These are phyloP conservation scores for Vicia villosa DNA, from an alignment of 306 rosid species.

Conservation along the genomic window DNA sequence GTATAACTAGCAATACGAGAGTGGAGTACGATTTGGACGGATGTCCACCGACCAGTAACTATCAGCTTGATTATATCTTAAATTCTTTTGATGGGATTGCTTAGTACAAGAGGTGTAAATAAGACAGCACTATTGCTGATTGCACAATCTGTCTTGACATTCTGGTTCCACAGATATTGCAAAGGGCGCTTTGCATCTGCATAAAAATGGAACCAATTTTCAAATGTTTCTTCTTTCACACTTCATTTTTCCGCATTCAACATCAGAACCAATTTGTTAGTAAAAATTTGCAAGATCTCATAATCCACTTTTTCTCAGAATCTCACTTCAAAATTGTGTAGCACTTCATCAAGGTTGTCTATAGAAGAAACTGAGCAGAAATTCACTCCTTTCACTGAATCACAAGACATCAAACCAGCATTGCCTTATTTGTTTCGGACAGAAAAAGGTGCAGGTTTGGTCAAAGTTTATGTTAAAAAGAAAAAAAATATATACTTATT, in stretches of 20 bases:
- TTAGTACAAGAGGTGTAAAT: conserved; percentile 64
- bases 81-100: conserved; percentile 74
- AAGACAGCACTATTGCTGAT: conserved; percentile 57
- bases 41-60: conserved; percentile 72
- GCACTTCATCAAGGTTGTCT: conserved; percentile 50
- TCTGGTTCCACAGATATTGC: conserved; percentile 79
- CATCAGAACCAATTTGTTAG: conserved; percentile 9
- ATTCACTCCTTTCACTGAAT: conserved; percentile 34
- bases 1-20: conserved; percentile 80
- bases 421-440: conserved; percentile 73
- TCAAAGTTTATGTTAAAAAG: conserved; percentile 66
- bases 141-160: conserved; percentile 70
- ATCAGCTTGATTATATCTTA: conserved; percentile 71
- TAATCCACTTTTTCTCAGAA: conserved; percentile 24
- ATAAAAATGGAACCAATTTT: conserved; percentile 27
- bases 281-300: conserved; percentile 32
- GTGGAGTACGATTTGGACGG: conserved; percentile 97
- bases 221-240: conserved; percentile 32
- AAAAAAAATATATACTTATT: conserved; percentile 45
- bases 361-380: conserved; percentile 42
- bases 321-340: conserved; percentile 39
- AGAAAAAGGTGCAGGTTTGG: conserved; percentile 64
- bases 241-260: conserved; percentile 40
- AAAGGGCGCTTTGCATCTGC: conserved; percentile 80
- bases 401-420: conserved; percentile 43